Base-by-base conservation (phyloP, 768 basidiomycete species). In the Amanita muscaria region DNA sequence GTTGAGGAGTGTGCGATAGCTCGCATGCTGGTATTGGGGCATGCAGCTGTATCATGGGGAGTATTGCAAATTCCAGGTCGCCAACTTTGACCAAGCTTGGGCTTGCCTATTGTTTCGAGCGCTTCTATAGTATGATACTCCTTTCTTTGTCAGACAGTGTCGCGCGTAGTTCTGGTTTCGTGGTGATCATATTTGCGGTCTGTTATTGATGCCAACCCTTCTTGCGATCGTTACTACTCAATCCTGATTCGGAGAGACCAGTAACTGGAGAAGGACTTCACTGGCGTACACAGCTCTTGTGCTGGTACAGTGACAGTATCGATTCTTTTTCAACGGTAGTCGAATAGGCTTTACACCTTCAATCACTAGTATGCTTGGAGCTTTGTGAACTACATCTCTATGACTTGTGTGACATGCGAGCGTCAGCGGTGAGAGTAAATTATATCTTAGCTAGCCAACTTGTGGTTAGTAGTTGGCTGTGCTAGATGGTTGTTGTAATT, bases 101-200 rank as follows among this genome's bases (percentile, higher is more conserved):
- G 34, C 50, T 8, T 22, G 10, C 16, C 16, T n/a, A 88, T 88
- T 47, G 72, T 88, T 16, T 66, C 88, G 47, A 88, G 88, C 52
- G 81, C 85, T 24, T 84, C 86, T n/a, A n/a, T n/a, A n/a, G n/a
- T 30, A 81, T 88, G 46, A 88, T 85, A 21, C 79, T 88, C 64
- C 73, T 89, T 57, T 76, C 83, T 40, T 71, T 89, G 42, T 86
- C 87, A 53, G 80, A 82, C 59, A 72, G 66, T 48, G 50, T 80
- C 49, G 64, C 80, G 45, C 74, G 85, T 45, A 66, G 79, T 38
- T 74, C 79, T 18, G 80, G 77, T 23, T 70, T 89, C 52, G 66
- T 85, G 11, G 77, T 83, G 23, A 75, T 83, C 42, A 62, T 82
- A 47, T 79, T 80, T 57, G 79, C 87, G 6, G 71, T 78, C 1